Evolutionary conservation across 2,329 filamentous ascomycete species (phyloP), one percentile per base, ranked within the genome.

Genomic region (Xylaria sp.): DNA sequence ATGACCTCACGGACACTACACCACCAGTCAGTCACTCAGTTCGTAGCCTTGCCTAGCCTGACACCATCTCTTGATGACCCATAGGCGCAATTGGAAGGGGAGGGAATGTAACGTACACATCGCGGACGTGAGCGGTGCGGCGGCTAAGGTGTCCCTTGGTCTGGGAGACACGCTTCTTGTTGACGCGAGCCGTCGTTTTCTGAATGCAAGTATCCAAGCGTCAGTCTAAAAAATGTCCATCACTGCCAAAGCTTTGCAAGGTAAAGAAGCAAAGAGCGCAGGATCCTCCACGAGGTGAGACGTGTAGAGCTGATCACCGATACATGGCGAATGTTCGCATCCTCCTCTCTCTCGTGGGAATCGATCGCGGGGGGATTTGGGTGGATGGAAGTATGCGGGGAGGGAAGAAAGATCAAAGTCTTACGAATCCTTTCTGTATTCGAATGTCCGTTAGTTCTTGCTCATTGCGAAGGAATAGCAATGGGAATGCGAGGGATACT

Each of bases 131-230:
- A 73, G 90, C 87, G 72, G 94, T 97, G 75, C 92, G 88, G 88
- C 96, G 96, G 83, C 90, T 95, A 76, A 96, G 83, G 81, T 94
- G 90, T 72, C 94, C 94, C 87, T 97, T 97, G 83, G 87, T 92
- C 72, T 88, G 83, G 75, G 87, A 90, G 74, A 92, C 85, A 74
- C 88, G 86, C 74, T 85, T 85, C 84, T 92, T 92, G 77, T 80
- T 78, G 74, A 89, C 87, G 76, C 91, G 86, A 72, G 86, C 76
- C 71, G 89, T 92, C 79, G 89, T 91, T 86, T 92, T 92, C 88
- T 92, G 79, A 68, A 53, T 55, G 67, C 66, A 69, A 67, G 66
- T 65, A 66, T 68, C 66, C 68, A 66, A 70, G 69, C 71, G 68
- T 78, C 76, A 79, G 80, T 82, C 69, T 80, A 82, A 61, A 61